Evolutionary conservation across 371 early-diverging fungal genomes (phyloP), one percentile per base, ranked within the genome.

Genomic region (Apophysomyces elegans): DNA sequence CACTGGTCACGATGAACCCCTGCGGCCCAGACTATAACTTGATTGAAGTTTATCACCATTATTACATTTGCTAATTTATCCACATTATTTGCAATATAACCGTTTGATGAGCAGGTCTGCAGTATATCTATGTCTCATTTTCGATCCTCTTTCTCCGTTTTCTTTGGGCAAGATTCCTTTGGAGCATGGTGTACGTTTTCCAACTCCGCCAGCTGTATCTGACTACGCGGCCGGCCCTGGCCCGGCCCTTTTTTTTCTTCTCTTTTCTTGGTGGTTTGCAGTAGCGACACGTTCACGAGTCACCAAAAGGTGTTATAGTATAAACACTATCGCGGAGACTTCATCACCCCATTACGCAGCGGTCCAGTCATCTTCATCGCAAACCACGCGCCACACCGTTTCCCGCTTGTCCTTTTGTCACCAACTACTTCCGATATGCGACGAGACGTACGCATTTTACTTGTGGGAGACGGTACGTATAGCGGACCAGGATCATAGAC

Each of bases 391-490:
- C 54, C 54, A 50, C 21, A 21, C 54, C 54, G 54, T 59, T 63
- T 58, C 50, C 65, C 54, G 65, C 65, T 58, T 47, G 45, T 60
- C 50, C 46, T 37, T 58, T 58, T 50, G 7, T 50, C 54, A 50
- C 37, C 35, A 47, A 41, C 50, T 54, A 47, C 12, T 62, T 26
- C 43, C 43, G 41, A 54, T 63, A 95, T 96, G 95, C 89, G 95
- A 75, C 86, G 91, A 74, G 94, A 94, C 81, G 93, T 96, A 66
- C 90, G 96, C 64, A 91, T 96, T 69, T 80, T 96, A 61, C 87
- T 96, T 62, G 88, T 94, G 38, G 96, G 96, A 62, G 96, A 96
- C 74, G 92, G 95, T 95, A 92, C 67, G 88, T 64, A 59, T 32
- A 59, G n/a, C 16, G 16, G 16, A 37, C 26, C 32, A 16, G n/a